phyloP scores from a whole-genome alignment of 345 rosid species.

The Microthlaspi erraticum region DNA sequence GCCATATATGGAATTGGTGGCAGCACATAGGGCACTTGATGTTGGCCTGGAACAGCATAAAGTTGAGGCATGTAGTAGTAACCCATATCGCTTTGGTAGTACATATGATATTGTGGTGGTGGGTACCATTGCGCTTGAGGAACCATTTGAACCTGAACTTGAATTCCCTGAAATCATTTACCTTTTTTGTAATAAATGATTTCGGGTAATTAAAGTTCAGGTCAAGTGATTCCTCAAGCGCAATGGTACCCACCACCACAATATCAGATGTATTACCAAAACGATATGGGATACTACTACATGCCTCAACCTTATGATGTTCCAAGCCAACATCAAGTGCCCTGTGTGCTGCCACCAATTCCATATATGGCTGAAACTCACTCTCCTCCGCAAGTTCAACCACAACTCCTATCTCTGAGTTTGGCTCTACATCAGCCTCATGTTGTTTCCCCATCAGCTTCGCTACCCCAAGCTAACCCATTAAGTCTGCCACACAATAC shows the following conservation, averaged over 20 bases:
- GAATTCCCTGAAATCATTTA: constrained; percentile 1
- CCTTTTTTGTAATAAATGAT: not conserved
- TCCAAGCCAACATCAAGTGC: not conserved
- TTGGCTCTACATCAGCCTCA: too few species aligned
- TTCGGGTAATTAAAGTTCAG: not conserved
- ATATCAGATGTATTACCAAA: not conserved
- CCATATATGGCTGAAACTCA: not conserved
- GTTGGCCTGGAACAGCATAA: not conserved
- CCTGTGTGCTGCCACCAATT: not conserved
- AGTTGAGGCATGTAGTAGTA: constrained; percentile 3
- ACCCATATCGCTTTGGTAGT: not conserved
- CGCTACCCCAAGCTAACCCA: too few species aligned
- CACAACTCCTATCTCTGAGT: too few species aligned
- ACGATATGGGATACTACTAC: not conserved
- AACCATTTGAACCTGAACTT: too few species aligned
- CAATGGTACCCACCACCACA: not conserved
- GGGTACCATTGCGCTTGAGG: not conserved
- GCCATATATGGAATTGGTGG: not conserved
- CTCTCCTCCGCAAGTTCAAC: constrained; percentile 1
- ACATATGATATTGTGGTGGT: not conserved
- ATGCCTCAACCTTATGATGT: not conserved
- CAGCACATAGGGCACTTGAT: not conserved
- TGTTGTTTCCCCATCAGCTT: too few species aligned
- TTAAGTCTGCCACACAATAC: too few species aligned
- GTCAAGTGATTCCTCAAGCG: constrained; percentile 6